Percentiles rank a stretch among this genome's conserved stretches.
Conservation (phyloP, 305 asterid genomes). For the Fraxinus platypoda region DNA sequence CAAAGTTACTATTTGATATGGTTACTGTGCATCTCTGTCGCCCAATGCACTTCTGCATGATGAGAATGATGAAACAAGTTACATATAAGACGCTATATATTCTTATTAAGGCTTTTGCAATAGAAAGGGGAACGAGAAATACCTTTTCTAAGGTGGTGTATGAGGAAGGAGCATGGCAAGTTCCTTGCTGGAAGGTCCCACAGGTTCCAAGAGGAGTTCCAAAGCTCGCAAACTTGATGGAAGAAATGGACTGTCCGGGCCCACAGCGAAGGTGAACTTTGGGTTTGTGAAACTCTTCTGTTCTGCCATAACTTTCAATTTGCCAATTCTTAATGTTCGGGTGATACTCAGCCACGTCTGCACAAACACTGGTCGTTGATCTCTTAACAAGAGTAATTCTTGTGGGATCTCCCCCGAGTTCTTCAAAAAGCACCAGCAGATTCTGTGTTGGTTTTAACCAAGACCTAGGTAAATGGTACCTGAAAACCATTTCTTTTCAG, state of each 20-base stretch:
- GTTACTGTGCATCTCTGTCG: constrained; percentile 68
- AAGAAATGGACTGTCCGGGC: constrained; percentile 61
- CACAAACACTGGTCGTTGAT: constrained; percentile 67
- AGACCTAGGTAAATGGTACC: constrained; percentile 90
- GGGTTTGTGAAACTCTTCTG: constrained; percentile 64
- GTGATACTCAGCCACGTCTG: constrained; percentile 80
- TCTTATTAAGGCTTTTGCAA: background rate
- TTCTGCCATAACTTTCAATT: constrained; percentile 65
- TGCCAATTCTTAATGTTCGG: constrained; percentile 89
- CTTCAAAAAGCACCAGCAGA: constrained; percentile 81
- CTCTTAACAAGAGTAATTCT: constrained; percentile 70
- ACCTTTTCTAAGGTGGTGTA: constrained; percentile 67
- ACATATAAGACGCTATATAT: background rate
- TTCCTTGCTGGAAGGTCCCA: constrained; percentile 82
- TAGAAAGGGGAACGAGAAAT: background rate
- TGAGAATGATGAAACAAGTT: background rate
- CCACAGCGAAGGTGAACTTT: constrained; percentile 76
- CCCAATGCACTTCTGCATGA: constrained; percentile 75
- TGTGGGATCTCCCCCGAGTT: constrained; percentile 88
- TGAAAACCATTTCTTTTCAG: constrained; percentile 31
- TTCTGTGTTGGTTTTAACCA: constrained; percentile 82
- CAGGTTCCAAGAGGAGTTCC: constrained; percentile 94
- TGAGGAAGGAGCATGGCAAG: constrained; percentile 83
- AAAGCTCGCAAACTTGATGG: constrained; percentile 93
- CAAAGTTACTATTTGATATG: constrained; percentile 77